Evolutionary conservation across 2,329 filamentous ascomycete species (phyloP), one percentile per base, ranked within the genome.

Genomic region (Pyrenochaeta sp.): DNA sequence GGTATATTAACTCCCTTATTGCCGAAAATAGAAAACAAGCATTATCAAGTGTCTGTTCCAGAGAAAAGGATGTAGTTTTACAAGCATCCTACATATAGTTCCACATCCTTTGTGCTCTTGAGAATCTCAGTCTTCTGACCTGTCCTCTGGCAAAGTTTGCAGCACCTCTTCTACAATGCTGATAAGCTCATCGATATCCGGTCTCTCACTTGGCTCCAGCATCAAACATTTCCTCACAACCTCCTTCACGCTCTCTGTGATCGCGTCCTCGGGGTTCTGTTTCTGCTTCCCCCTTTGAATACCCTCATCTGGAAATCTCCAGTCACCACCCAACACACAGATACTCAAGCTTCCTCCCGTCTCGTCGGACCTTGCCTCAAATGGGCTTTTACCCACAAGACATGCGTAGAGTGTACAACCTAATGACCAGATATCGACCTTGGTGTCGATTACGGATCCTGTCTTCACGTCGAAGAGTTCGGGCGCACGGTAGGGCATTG

Each of bases 381-480:
- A 99, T 2, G 95, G 95, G 12, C 91, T 96, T 77, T 99, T 98
- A 61, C 95, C 95, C 23, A 98, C 92, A 9, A 99, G 84, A 71
- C 95, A 98, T 32, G 95, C 95, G 77, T 96, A 99, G 39, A 99
- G 82, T n/a, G 95, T 98, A 81, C 95, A 98, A 45, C 95, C 95
- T 18, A 99, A 80, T 14, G 91, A 96, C 95, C 95, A 99, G 62
- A 99, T 96, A 76, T 99, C 95, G 35, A 97, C 92, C 74, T 97
- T 97, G 11, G 93, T 96, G 77, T 98, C 95, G 70, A 99, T 90
- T 45, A 92, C 86, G 43, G 89, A 88, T 58, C 91, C 94, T 2
- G 92, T 97, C 78, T 96, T 96, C 51, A 98, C 95, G 75, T 99
- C 95, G 77, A 99, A 99, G 56, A 99, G 87, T 78, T 99, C 95